These are phyloP conservation scores for Phytopythium helicoides DNA, from an alignment of 352 stramenopile species.

Conservation along the genomic window DNA sequence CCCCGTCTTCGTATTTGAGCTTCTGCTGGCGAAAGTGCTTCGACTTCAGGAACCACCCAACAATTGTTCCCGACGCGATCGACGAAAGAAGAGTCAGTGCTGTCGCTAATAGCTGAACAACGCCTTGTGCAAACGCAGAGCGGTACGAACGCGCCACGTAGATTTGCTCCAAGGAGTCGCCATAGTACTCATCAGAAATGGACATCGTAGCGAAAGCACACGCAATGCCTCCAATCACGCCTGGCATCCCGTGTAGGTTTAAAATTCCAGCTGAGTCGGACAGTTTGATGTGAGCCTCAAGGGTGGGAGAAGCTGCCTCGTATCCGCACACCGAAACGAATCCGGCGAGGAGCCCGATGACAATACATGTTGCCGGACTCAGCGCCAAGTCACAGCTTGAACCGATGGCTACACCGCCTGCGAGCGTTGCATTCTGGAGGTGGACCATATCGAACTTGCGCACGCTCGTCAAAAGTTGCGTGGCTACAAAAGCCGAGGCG, in stretches of 20 bases:
- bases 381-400: conserved; percentile 57
- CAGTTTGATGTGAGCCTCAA: conserved; percentile 33
- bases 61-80: conserved; percentile 22
- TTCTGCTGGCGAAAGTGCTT: conserved; percentile 50
- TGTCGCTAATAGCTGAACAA: conserved; percentile 45
- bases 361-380: conserved; percentile 43
- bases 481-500: conserved; percentile 50
- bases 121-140: conserved; percentile 29
- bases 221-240: conserved; percentile 52
- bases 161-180: conserved; percentile 27
- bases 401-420: conserved; percentile 76
- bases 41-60: conserved; percentile 34
- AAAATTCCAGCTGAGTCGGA: conserved; percentile 54
- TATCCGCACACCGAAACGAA: conserved; percentile 43
- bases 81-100: conserved; percentile 31
- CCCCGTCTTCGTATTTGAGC: conserved; percentile 51
- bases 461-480: conserved; percentile 18
- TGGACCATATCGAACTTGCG: conserved; percentile 84
- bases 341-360: conserved; percentile 41
- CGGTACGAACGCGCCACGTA: conserved; percentile 39
- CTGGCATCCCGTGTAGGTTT: conserved; percentile 74
- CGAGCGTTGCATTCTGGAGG: conserved; percentile 78
- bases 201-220: conserved; percentile 43
- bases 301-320: conserved; percentile 27
- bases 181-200: conserved; percentile 48